phyloP scores from a whole-genome alignment of 345 rosid species.

The Camelina sativa region DNA sequence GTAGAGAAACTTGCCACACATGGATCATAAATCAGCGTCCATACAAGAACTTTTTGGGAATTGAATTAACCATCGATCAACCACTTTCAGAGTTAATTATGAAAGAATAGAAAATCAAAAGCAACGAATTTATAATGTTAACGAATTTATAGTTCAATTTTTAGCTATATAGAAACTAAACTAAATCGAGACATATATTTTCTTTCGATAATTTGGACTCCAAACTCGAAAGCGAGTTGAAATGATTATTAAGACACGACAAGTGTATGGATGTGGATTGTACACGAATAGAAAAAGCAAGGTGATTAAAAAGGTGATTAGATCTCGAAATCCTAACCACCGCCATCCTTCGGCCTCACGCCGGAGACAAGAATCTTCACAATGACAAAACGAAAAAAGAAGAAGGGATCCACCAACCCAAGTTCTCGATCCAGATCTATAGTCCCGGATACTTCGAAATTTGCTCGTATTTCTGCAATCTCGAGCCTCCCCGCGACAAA shows the following conservation, averaged over 20 bases:
- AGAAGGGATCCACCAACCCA: too few species aligned
- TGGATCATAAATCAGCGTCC: conserved; percentile 11
- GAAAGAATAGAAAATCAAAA: background rate
- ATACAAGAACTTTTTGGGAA: background rate
- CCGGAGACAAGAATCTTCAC: too few species aligned
- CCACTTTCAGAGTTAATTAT: background rate
- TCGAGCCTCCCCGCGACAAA: too few species aligned
- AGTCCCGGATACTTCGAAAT: too few species aligned
- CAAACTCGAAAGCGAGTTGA: background rate
- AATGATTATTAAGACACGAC: conserved; percentile 12
- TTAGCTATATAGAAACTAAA: conserved; percentile 1
- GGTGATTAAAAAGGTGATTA: too few species aligned
- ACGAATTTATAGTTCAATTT: too few species aligned
- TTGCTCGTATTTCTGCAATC: too few species aligned
- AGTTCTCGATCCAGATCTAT: too few species aligned
- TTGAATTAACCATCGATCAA: background rate
- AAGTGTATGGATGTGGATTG: conserved; percentile 34
- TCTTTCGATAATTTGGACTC: background rate
- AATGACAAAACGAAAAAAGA: too few species aligned
- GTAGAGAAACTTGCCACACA: conserved; percentile 17
- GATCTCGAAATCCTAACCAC: too few species aligned
- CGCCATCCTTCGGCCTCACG: too few species aligned
- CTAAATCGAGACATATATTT: background rate
- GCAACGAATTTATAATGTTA: background rate
- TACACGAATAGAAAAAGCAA: too few species aligned